Percentiles rank a stretch among this genome's conserved stretches.
These are phyloP conservation scores for Aphanomyces cochlioides DNA, from an alignment of 352 stramenopile genomes.

Conservation along the genomic window DNA sequence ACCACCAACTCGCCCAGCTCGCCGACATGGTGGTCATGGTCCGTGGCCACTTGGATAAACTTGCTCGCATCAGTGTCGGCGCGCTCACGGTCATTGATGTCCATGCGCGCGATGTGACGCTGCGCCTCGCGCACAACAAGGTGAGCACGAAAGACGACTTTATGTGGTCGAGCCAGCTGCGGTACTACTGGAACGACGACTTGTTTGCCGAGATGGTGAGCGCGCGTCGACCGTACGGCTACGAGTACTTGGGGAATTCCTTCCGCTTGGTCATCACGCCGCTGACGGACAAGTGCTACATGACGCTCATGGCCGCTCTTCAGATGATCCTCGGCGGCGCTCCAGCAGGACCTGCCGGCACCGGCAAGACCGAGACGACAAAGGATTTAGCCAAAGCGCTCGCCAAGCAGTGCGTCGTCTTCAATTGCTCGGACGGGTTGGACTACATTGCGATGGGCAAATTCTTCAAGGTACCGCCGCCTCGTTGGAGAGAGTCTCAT, in stretches of 20 bases:
- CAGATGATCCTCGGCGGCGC: constrained; percentile 93
- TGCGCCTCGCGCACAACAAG: constrained; percentile 75
- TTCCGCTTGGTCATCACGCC: constrained; percentile 94
- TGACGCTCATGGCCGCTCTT: constrained; percentile 92
- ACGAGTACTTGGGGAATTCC: constrained; percentile 94
- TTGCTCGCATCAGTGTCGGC: constrained; percentile 88
- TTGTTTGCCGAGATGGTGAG: constrained; percentile 90
- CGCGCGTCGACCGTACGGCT: constrained; percentile 87
- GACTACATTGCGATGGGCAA: constrained; percentile 96
- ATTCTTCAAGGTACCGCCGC: constrained; percentile 75
- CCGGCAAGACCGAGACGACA: constrained; percentile 93
- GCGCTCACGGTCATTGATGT: constrained; percentile 94
- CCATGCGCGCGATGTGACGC: constrained; percentile 90
- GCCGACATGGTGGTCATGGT: constrained; percentile 94
- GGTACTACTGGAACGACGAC: constrained; percentile 92
- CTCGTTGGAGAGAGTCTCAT: constrained; percentile 14
- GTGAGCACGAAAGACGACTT: constrained; percentile 90
- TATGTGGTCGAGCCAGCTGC: constrained; percentile 91
- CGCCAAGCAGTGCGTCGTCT: constrained; percentile 94
- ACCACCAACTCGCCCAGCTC: constrained; percentile 85
- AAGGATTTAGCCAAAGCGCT: constrained; percentile 93
- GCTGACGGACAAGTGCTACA: constrained; percentile 94
- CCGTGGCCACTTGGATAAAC: constrained; percentile 76
- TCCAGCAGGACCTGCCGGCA: constrained; percentile 88
- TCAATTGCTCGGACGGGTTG: constrained; percentile 93